phyloP scores from a whole-genome alignment of 352 stramenopile species.

The Pythium vanterpoolii region DNA sequence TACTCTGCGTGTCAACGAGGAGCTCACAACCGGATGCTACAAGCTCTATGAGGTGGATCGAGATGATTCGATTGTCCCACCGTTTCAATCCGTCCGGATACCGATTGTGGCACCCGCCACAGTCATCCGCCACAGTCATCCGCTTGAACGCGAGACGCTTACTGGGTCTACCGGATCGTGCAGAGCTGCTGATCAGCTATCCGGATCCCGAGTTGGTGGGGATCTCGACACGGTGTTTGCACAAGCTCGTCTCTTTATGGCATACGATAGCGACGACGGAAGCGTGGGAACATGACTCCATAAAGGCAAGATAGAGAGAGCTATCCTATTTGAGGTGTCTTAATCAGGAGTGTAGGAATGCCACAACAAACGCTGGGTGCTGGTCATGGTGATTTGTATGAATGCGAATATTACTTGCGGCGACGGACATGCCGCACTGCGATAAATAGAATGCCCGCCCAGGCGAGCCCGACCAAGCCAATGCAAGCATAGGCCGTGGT shows the following conservation, averaged over 20 bases:
- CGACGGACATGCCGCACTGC: constrained; percentile 29
- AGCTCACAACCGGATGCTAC: background rate
- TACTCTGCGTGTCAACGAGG: background rate
- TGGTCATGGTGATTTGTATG: too few species aligned
- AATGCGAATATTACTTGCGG: background rate
- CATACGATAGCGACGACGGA: background rate
- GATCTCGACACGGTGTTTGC: background rate
- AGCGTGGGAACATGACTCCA: too few species aligned
- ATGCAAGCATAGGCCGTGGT: constrained; percentile 54
- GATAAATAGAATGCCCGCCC: constrained; percentile 52
- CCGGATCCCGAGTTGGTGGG: background rate
- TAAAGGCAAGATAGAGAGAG: too few species aligned
- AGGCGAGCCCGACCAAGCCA: constrained; percentile 37
- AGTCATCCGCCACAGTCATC: background rate
- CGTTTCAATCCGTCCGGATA: background rate
- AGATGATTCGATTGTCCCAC: background rate
- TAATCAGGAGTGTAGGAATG: too few species aligned
- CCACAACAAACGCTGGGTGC: too few species aligned
- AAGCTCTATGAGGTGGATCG: background rate
- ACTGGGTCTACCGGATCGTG: background rate
- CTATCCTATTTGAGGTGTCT: too few species aligned
- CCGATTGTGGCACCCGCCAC: background rate
- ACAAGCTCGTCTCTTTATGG: background rate
- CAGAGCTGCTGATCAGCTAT: background rate
- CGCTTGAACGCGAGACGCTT: background rate